Conservation (phyloP, 805 yeast species). For the Kazachstania viticola region DNA sequence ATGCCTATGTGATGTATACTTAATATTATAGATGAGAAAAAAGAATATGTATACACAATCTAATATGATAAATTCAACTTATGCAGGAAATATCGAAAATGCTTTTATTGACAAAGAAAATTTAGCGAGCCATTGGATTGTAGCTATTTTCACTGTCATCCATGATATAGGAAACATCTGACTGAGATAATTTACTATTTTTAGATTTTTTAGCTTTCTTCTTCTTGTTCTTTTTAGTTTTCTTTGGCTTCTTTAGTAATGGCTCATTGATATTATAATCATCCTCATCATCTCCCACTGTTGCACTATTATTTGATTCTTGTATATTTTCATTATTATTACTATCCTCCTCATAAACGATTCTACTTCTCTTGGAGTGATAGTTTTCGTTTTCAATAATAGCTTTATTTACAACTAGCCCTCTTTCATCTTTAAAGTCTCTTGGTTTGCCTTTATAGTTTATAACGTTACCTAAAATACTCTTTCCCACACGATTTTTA, state of each 20-base stretch:
- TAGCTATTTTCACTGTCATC: conserved; percentile 17
- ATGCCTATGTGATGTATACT: not conserved
- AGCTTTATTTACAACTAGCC: conserved; percentile 51
- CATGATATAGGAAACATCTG: conserved; percentile 1
- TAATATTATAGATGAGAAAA: not conserved
- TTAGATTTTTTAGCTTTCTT: conserved; percentile 7
- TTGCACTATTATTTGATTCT: conserved; percentile 12
- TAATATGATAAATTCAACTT: no score
- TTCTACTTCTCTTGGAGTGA: conserved; percentile 20
- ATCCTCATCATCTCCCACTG: conserved; percentile 15
- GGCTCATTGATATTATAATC: conserved; percentile 8
- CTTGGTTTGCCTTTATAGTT: conserved; percentile 63
- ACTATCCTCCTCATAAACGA: conserved; percentile 14
- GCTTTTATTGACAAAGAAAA: not conserved
- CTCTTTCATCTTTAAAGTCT: conserved; percentile 68
- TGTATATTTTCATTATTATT: conserved; percentile 12
- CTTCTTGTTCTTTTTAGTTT: conserved; percentile 16
- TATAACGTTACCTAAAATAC: conserved; percentile 70
- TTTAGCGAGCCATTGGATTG: conserved; percentile 7
- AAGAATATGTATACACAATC: no score
- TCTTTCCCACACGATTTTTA: conserved; percentile 54
- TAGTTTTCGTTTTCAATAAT: conserved; percentile 25
- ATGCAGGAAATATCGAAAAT: not conserved
- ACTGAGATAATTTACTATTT: not conserved
- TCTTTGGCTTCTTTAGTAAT: conserved; percentile 9